phyloP scores from a whole-genome alignment of 2,329 filamentous ascomycete species.

The Phoma herbarum region DNA sequence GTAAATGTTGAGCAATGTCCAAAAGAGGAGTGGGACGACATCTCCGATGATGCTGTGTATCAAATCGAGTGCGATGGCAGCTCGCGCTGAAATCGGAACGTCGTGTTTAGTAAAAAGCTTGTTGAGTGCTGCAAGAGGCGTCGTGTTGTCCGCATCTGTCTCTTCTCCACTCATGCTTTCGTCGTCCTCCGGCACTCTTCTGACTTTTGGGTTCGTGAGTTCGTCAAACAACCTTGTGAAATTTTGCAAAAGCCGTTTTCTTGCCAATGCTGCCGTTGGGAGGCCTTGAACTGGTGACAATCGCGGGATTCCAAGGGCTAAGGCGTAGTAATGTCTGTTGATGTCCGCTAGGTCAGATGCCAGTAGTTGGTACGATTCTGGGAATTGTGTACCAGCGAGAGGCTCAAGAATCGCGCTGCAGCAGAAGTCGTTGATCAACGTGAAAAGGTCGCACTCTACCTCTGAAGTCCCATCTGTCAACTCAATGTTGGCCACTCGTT shows the following conservation, averaged over 20 bases:
- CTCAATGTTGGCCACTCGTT: conserved; percentile 61
- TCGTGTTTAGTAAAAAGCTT: conserved; percentile 42
- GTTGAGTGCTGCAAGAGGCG: conserved; percentile 44
- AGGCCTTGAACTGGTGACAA: conserved; percentile 63
- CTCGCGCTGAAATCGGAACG: conserved; percentile 38
- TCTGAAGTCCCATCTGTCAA: conserved; percentile 52
- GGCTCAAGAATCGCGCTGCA: conserved; percentile 60
- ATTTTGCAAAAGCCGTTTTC: conserved; percentile 41
- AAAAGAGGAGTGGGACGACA: conserved; percentile 45
- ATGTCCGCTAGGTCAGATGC: conserved; percentile 65
- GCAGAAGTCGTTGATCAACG: conserved; percentile 65
- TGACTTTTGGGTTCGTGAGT: conserved; percentile 39
- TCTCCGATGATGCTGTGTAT: conserved; percentile 42
- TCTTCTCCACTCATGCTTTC: conserved; percentile 47
- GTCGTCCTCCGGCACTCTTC: conserved; percentile 41
- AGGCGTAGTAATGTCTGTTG: conserved; percentile 62
- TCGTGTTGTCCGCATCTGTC: conserved; percentile 45
- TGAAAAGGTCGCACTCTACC: conserved; percentile 57
- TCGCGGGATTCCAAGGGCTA: conserved; percentile 64
- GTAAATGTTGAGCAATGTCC: conserved; percentile 46
- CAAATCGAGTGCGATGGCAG: conserved; percentile 42
- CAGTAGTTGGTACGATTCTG: conserved; percentile 52
- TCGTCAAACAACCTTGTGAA: conserved; percentile 40
- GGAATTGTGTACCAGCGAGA: conserved; percentile 62
- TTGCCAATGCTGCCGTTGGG: conserved; percentile 46